Evolutionary conservation across 768 basidiomycete genomes (phyloP).

Genomic region (Gyrodon lividus): DNA sequence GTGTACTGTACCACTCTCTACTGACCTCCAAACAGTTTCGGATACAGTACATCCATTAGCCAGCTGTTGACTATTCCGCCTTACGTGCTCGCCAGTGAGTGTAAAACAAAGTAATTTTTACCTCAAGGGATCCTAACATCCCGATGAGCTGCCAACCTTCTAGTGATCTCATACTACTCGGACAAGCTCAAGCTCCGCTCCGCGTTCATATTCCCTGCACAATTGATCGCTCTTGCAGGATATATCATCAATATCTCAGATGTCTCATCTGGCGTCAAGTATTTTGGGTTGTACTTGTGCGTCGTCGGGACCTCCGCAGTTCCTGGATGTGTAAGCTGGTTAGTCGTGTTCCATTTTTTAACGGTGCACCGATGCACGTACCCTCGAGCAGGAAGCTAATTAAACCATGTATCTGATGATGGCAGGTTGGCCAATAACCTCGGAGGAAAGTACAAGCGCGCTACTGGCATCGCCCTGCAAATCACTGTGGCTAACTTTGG

Average conservation of each 20-base stretch:
- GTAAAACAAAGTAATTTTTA: background rate
- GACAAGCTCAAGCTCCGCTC: conserved; percentile 55
- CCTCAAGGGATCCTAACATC: background rate
- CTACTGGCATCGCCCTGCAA: conserved; percentile 63
- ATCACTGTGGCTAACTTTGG: conserved; percentile 53
- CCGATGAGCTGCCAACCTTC: conserved; percentile 47
- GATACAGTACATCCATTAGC: conserved; percentile 52
- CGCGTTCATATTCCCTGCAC: conserved; percentile 56
- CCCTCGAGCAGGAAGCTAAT: no score
- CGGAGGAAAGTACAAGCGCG: conserved; percentile 70
- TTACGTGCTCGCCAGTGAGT: conserved; percentile 60
- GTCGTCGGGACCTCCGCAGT: conserved; percentile 63
- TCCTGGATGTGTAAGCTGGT: conserved; percentile 66
- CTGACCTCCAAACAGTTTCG: conserved; percentile 45
- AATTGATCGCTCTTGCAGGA: conserved; percentile 52
- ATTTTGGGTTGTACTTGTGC: conserved; percentile 70
- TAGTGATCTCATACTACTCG: conserved; percentile 54
- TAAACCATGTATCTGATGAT: background rate
- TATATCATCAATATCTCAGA: conserved; percentile 64
- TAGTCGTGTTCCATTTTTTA: conserved; percentile 1
- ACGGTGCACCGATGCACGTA: background rate
- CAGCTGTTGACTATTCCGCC: conserved; percentile 71
- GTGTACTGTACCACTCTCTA: background rate
- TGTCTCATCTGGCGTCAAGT: conserved; percentile 54
- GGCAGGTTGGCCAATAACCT: conserved; percentile 54